Conservation (phyloP, 192 early-diverging fungal species). For the Coemansia erecta region DNA sequence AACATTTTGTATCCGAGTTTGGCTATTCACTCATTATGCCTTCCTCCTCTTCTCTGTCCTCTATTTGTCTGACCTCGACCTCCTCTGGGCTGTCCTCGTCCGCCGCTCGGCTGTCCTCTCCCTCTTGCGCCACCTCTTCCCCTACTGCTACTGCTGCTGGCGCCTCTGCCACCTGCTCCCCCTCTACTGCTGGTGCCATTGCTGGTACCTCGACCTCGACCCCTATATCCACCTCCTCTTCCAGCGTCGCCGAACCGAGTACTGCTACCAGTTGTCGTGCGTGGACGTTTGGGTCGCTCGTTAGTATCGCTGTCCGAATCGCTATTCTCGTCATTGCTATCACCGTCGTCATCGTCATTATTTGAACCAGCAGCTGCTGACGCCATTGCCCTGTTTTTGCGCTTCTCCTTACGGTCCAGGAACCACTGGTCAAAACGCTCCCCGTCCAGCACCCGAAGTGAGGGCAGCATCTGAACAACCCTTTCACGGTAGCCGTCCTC, state of each 20-base stretch:
- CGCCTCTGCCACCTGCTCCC: conserved; percentile 3
- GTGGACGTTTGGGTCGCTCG: neutral
- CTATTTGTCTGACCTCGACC: neutral
- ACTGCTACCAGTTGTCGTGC: neutral
- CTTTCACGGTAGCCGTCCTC: conserved; percentile 15
- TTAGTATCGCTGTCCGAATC: neutral
- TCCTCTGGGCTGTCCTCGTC: conserved; percentile 4
- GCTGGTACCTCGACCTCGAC: neutral
- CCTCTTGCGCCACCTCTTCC: neutral
- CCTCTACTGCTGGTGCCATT: neutral
- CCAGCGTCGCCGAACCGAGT: neutral
- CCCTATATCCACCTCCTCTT: neutral
- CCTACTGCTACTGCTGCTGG: conserved; percentile 3
- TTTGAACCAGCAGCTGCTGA: neutral
- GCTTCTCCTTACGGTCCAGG: conserved; percentile 21
- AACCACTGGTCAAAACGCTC: conserved; percentile 23
- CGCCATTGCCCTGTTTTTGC: conserved; percentile 1
- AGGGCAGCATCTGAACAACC: conserved; percentile 8
- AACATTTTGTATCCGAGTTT: neutral
- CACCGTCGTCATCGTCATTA: neutral
- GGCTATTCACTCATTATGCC: neutral
- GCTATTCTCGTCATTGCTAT: neutral
- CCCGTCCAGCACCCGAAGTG: conserved; percentile 21
- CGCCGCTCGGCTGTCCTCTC: neutral
- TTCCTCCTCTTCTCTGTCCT: neutral